Evolutionary conservation across 2,329 filamentous ascomycete species (phyloP), one percentile per base, ranked within the genome.

Genomic region (Ophiostoma montium): DNA sequence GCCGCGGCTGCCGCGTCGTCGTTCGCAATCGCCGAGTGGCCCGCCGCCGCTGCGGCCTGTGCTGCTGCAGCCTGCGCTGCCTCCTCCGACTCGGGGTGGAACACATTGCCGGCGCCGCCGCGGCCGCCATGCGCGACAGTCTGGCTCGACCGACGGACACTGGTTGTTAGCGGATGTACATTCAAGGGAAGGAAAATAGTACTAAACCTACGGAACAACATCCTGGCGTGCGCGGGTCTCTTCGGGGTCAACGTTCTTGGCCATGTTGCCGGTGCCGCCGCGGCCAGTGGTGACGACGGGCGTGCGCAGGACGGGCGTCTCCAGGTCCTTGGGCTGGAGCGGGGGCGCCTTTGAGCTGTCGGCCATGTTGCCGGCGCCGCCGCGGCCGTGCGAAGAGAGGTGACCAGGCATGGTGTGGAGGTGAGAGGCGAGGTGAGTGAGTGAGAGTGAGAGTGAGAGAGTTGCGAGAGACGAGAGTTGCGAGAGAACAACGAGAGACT

Each of bases 181-280:
- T 19, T 13, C 27, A 42, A 4, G 15, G 31, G 16, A 5, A 42
- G 10, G 8, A 39, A 39, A 19, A 16, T n/a, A n/a, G n/a, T n/a
- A 23, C 39, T 33, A 48, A 13, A 70, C 75, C 61, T 67, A 80
- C 76, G 78, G 76, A 52, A 82, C 78, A 53, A 95, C 86, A 59
- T 95, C 89, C 65, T 96, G 90, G 38, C 80, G 80, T 49, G 78
- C 72, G 54, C 89, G 82, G 33, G 89, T 86, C 61, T 86, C 78
- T 38, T 71, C 67, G 3, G 82, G 78, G 58, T 92, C 82, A 54
- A 78, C 78, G 61, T 82, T 81, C 57, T 67, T 70, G 44, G 84
- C 80, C 83, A 95, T 94, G 70, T 94, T 95, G 52, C 88, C 88
- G 5, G 77, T 81, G 53, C 89, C 89, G 50, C 89, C 89, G 47